These are phyloP conservation scores for Candida manassasensis DNA, from an alignment of 805 yeast species.

Conservation along the genomic window DNA sequence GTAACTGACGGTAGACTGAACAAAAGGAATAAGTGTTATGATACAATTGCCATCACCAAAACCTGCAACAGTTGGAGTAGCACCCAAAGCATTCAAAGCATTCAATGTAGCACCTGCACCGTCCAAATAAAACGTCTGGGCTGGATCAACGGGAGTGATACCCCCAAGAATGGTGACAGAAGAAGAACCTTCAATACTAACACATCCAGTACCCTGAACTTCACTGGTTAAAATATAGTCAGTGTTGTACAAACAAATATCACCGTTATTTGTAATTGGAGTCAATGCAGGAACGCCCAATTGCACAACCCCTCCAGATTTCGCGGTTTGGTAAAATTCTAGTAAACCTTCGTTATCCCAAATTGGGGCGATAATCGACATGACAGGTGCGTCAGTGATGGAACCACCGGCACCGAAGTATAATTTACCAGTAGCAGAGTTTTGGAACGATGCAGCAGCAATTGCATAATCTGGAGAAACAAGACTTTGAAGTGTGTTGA, in stretches of 20 bases:
- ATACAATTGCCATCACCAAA: constrained; percentile 18
- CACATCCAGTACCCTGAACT: constrained; percentile 26
- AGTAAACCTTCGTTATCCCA: constrained; percentile 17
- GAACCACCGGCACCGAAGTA: constrained; percentile 15
- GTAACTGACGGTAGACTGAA: too few species aligned
- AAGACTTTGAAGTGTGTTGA: constrained; percentile 15
- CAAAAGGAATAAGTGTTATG: constrained; percentile 10
- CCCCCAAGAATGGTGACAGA: constrained; percentile 9
- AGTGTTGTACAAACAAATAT: constrained; percentile 21
- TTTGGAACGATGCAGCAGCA: constrained; percentile 13
- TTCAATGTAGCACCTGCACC: constrained; percentile 10
- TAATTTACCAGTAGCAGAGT: constrained; percentile 18
- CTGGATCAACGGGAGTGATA: constrained; percentile 6
- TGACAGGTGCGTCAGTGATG: constrained; percentile 7
- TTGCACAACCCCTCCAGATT: constrained; percentile 13
- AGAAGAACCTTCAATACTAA: constrained; percentile 13
- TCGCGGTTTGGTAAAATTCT: constrained; percentile 13
- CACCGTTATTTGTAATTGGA: constrained; percentile 17
- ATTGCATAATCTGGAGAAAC: constrained; percentile 16
- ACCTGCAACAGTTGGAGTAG: constrained; percentile 16
- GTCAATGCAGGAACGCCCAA: constrained; percentile 9
- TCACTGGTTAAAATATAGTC: constrained; percentile 18
- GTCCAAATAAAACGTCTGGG: constrained; percentile 14
- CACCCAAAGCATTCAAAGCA: constrained; percentile 8
- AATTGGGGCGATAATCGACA: constrained; percentile 5